Percentiles rank a stretch among this genome's conserved stretches.
Conservation (phyloP, 148 eudicot species). For the Beta vulgaris region DNA sequence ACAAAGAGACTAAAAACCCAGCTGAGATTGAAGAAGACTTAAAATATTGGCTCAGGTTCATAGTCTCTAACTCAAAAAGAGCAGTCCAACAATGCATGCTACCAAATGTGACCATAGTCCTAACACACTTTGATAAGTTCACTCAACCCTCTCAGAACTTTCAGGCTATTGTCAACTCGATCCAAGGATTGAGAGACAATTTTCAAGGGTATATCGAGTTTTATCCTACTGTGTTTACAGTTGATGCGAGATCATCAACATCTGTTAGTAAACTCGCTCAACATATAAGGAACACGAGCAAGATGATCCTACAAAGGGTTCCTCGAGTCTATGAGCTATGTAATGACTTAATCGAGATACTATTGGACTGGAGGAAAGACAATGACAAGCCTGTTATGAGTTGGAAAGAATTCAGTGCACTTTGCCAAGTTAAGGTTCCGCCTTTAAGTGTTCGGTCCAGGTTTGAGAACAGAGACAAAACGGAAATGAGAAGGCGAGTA, state of each 20-base stretch:
- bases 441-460: slow-evolving; percentile 62
- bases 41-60: slow-evolving; percentile 86
- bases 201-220: slow-evolving; percentile 67
- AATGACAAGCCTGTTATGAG: slow-evolving; percentile 66
- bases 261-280: slow-evolving; percentile 72
- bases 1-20: slow-evolving; percentile 67
- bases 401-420: slow-evolving; percentile 78
- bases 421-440: slow-evolving; percentile 77
- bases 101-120: slow-evolving; percentile 74
- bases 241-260: slow-evolving; percentile 86
- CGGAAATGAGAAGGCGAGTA: slow-evolving; percentile 69
- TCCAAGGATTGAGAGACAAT: slow-evolving; percentile 63
- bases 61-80: slow-evolving; percentile 80
- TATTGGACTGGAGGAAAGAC: slow-evolving; percentile 74
- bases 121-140: slow-evolving; percentile 78
- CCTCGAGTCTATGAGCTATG: slow-evolving; percentile 84
- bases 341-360: slow-evolving; percentile 53
- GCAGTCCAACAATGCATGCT: slow-evolving; percentile 82
- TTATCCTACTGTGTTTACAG: slow-evolving; percentile 79
- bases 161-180: slow-evolving; percentile 43
- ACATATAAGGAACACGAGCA: slow-evolving; percentile 65
- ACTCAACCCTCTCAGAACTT: slow-evolving; percentile 51
- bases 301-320: slow-evolving; percentile 60
- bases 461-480: slow-evolving; percentile 57
- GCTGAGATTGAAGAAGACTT: slow-evolving; percentile 81